A percentile compares a stretch with the other conserved stretches of the same genome.
Evolutionary conservation across 495 filamentous ascomycete species (phyloP).

Genomic region (Hypomontagnella monticulosa): DNA sequence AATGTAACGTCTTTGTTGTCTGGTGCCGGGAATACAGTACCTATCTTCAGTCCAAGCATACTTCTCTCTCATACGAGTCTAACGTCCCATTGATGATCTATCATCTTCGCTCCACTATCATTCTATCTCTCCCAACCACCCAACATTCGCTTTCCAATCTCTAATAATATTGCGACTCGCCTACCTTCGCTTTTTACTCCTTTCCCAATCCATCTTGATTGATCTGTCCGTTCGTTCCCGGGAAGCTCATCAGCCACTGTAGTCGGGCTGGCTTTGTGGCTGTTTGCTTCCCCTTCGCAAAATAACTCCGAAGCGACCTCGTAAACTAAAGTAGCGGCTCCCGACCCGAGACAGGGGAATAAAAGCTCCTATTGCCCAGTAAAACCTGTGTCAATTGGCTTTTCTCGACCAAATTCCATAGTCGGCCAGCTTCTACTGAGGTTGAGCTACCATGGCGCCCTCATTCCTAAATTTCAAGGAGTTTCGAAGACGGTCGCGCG

Average conservation of each 20-base stretch:
- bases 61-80: constrained; percentile 17
- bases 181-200: not conserved
- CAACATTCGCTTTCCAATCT: constrained; percentile 18
- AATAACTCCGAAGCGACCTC: constrained; percentile 16
- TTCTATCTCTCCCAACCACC: constrained; percentile 30
- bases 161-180: not conserved
- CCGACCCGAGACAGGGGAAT: constrained; percentile 12
- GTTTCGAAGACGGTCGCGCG: constrained; percentile 76
- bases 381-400: constrained; percentile 9
- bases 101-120: constrained; percentile 25
- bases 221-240: constrained; percentile 33
- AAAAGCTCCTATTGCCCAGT: not conserved
- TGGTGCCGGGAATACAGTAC: not conserved
- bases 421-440: constrained; percentile 6
- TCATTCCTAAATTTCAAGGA: constrained; percentile 76
- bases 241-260: constrained; percentile 38
- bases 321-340: not conserved
- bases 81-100: constrained; percentile 25
- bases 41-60: constrained; percentile 4
- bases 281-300: constrained; percentile 38
- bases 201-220: constrained; percentile 21
- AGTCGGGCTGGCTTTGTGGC: constrained; percentile 28
- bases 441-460: constrained; percentile 53
- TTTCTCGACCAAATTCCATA: not conserved
- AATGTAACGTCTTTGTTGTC: no score